These are phyloP conservation scores for Picochlorum sp. DNA, from an alignment of 139 green algal species.

Conservation along the genomic window DNA sequence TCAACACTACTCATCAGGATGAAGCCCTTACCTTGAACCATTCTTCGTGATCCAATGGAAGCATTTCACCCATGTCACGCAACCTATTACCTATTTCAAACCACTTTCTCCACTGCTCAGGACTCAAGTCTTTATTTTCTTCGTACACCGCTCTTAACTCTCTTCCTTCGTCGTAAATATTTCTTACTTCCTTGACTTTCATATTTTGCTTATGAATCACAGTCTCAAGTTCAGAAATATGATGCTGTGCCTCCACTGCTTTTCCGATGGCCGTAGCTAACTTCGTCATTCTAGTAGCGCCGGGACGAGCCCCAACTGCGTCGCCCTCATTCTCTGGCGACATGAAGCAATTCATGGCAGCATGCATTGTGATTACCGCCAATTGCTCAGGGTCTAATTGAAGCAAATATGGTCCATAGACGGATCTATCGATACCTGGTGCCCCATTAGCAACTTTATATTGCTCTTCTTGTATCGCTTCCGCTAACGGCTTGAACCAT, in stretches of 20 bases:
- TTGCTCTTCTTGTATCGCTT: conserved; percentile 37
- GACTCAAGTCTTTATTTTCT: neutral
- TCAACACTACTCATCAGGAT: no score
- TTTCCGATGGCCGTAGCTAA: conserved; percentile 16
- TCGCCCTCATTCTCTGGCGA: neutral
- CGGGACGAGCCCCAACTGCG: neutral
- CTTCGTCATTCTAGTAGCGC: conserved; percentile 13
- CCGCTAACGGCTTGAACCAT: conserved; percentile 29
- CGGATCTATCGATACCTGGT: conserved; percentile 15
- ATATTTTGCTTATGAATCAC: conserved; percentile 17
- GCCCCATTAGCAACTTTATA: conserved; percentile 5
- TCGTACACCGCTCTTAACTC: neutral
- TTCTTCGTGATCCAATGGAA: conserved; percentile 14
- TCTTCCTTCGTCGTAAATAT: conserved; percentile 9
- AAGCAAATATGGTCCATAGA: conserved; percentile 51
- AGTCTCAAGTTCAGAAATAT: conserved; percentile 24
- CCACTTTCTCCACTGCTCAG: conserved; percentile 10
- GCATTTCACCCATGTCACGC: conserved; percentile 18
- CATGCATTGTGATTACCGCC: conserved; percentile 47
- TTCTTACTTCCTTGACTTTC: conserved; percentile 9
- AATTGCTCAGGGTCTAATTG: conserved; percentile 39
- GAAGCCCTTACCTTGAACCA: no score
- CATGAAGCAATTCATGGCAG: neutral
- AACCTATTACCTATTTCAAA: conserved; percentile 5
- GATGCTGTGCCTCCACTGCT: conserved; percentile 30